Evolutionary conservation across 345 rosid species (phyloP).

Genomic region (Sisymbrium altissimum): DNA sequence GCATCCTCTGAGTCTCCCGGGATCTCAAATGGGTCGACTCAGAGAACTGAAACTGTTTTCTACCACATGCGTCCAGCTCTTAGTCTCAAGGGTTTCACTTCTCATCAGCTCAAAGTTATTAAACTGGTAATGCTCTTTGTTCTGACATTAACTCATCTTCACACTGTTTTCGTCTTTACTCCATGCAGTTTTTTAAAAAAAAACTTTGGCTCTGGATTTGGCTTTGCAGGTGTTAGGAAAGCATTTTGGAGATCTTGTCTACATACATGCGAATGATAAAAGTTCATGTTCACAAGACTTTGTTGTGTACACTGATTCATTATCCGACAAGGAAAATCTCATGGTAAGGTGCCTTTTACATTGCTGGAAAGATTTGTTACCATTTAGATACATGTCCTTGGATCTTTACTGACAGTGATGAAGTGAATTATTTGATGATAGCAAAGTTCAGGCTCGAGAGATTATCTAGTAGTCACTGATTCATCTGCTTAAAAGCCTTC

Average conservation of each 20-base stretch:
- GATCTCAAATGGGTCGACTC: slow-evolving; percentile 25
- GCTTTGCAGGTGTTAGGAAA: slow-evolving; percentile 51
- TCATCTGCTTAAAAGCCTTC: neutral
- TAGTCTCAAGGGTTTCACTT: slow-evolving; percentile 59
- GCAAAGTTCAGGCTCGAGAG: neutral
- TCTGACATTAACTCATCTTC: neutral
- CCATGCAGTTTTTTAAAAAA: neutral
- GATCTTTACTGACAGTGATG: neutral
- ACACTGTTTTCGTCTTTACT: neutral
- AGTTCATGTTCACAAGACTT: slow-evolving; percentile 41
- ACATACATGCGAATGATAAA: slow-evolving; percentile 40
- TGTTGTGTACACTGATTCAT: slow-evolving; percentile 66
- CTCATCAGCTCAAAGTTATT: slow-evolving; percentile 79
- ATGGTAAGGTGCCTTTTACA: slow-evolving; percentile 48
- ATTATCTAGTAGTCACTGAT: neutral
- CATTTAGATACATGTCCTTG: neutral
- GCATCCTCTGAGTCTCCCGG: slow-evolving; percentile 25
- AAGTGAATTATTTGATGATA: neutral
- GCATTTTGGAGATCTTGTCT: slow-evolving; percentile 75
- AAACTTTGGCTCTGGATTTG: neutral
- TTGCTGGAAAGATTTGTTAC: neutral
- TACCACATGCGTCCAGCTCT: slow-evolving; percentile 75
- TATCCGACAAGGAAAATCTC: slow-evolving; percentile 55
- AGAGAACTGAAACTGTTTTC: slow-evolving; percentile 54
- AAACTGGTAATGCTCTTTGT: slow-evolving; percentile 45